These are phyloP conservation scores for Boeremia lycopersici DNA, from an alignment of 2,329 filamentous ascomycete genomes.

Conservation along the genomic window DNA sequence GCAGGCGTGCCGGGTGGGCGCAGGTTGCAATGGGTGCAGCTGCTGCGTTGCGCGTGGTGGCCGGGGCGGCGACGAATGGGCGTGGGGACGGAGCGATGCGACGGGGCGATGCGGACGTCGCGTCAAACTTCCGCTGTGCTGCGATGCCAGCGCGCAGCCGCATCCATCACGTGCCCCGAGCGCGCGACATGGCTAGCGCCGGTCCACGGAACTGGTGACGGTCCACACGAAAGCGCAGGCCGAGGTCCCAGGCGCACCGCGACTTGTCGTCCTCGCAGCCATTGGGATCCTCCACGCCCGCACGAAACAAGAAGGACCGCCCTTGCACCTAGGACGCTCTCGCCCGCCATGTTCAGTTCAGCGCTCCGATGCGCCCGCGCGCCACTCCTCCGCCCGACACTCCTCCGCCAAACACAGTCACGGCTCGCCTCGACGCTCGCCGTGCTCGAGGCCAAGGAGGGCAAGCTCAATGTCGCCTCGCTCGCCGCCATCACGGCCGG, in stretches of 20 bases:
- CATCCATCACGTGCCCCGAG: background rate
- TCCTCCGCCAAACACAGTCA: conserved; percentile 38
- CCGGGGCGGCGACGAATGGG: conserved; percentile 21
- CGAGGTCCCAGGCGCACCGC: background rate
- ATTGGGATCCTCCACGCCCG: background rate
- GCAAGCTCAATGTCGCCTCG: conserved; percentile 81
- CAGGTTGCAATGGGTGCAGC: background rate
- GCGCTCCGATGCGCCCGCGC: conserved; percentile 48
- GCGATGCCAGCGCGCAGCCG: conserved; percentile 30
- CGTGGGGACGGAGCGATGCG: conserved; percentile 35
- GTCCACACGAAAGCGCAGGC: conserved; percentile 1
- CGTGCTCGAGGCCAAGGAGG: conserved; percentile 89
- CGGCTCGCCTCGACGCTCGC: conserved; percentile 85
- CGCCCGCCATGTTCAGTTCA: conserved; percentile 43
- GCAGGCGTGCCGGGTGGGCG: background rate
- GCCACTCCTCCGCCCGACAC: conserved; percentile 44
- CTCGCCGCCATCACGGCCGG: conserved; percentile 86
- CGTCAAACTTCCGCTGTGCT: conserved; percentile 32
- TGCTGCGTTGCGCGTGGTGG: conserved; percentile 7
- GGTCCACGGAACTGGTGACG: background rate
- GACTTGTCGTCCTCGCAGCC: no score
- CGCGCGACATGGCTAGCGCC: conserved; percentile 1
- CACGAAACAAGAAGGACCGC: no score
- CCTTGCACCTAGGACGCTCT: background rate
- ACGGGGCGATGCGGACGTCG: conserved; percentile 31